Conservation (phyloP, 2,329 filamentous ascomycete species). For the Penicillium fuscoglaucum region DNA sequence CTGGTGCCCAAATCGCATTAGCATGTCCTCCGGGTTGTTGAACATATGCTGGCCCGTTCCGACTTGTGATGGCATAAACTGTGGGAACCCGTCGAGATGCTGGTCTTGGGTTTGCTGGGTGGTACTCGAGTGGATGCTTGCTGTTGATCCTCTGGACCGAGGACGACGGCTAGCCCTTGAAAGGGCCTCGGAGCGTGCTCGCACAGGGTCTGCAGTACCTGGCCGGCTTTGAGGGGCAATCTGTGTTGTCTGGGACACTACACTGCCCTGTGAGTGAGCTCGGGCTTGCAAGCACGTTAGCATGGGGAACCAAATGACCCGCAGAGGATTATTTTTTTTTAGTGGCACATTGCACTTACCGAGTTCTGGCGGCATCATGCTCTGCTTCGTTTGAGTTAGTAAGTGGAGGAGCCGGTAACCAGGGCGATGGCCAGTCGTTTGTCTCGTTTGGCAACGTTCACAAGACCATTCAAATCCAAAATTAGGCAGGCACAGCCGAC, state of each 20-base stretch:
- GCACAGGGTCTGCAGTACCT: slow-evolving; percentile 43
- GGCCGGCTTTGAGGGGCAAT: slow-evolving; percentile 43
- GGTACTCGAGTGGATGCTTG: slow-evolving; percentile 50
- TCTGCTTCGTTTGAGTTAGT: slow-evolving; percentile 12
- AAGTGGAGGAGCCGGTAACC: slow-evolving; percentile 31
- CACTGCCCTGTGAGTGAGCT: slow-evolving; percentile 42
- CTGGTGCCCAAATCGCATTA: slow-evolving; percentile 48
- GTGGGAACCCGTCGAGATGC: slow-evolving; percentile 42
- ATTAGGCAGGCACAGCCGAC: slow-evolving; percentile 2
- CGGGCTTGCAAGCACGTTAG: slow-evolving; percentile 30
- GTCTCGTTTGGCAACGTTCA: slow-evolving; percentile 10
- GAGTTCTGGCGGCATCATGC: slow-evolving; percentile 27
- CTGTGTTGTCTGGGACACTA: slow-evolving; percentile 41
- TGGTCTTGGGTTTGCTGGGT: slow-evolving; percentile 48
- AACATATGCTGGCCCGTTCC: slow-evolving; percentile 39
- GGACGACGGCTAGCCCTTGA: slow-evolving; percentile 44
- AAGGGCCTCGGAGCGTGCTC: slow-evolving; percentile 45
- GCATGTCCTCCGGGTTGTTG: slow-evolving; percentile 47
- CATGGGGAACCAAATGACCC: slow-evolving; percentile 1
- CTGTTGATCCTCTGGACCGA: slow-evolving; percentile 49
- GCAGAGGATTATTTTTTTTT: background rate
- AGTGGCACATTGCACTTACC: slow-evolving; percentile 16
- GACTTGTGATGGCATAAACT: slow-evolving; percentile 41
- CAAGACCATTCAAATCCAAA: slow-evolving; percentile 19
- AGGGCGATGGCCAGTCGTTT: slow-evolving; percentile 24